Evolutionary conservation across 257 asterid species (phyloP).

Genomic region (Gentiana macrophylla): DNA sequence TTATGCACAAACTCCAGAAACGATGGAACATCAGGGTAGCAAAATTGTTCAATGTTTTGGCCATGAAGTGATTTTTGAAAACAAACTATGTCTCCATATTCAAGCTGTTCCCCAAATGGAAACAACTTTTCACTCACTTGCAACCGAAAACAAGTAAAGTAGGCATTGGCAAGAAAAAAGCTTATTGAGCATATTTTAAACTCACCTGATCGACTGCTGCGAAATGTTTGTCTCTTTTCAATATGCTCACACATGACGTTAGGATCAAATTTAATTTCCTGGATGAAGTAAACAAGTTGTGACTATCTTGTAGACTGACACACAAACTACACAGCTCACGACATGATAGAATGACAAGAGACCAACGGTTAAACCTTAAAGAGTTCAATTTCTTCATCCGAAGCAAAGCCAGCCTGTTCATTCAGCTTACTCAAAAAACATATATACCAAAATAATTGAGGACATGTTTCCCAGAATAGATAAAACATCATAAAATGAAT

Average conservation of each 20-base stretch:
- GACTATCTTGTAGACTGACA: neutral
- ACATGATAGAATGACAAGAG: neutral
- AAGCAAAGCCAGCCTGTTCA: conserved; percentile 61
- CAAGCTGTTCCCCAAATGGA: conserved; percentile 39
- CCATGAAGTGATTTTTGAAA: conserved; percentile 48
- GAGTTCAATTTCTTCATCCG: conserved; percentile 68
- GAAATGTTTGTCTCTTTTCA: conserved; percentile 46
- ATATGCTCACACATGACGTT: conserved; percentile 68
- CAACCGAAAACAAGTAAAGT: neutral
- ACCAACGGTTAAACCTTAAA: conserved; percentile 43
- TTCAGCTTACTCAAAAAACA: conserved; percentile 45
- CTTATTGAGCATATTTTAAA: conserved; percentile 3
- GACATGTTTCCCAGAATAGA: too few relatives aligned
- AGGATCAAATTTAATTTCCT: conserved; percentile 82
- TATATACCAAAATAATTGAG: too few relatives aligned
- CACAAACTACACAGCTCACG: neutral
- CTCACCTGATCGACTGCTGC: conserved; percentile 52
- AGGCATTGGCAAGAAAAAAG: neutral
- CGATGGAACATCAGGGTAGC: conserved; percentile 58
- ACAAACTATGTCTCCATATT: conserved; percentile 79
- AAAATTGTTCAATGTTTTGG: conserved; percentile 35
- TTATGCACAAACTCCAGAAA: conserved; percentile 69
- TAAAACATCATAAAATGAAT: too few relatives aligned
- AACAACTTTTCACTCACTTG: neutral
- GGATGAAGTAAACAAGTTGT: conserved; percentile 11